A percentile compares a stretch with the other conserved stretches of the same genome.
phyloP scores from a whole-genome alignment of 495 filamentous ascomycete genomes.

The Hamigera avellanea region DNA sequence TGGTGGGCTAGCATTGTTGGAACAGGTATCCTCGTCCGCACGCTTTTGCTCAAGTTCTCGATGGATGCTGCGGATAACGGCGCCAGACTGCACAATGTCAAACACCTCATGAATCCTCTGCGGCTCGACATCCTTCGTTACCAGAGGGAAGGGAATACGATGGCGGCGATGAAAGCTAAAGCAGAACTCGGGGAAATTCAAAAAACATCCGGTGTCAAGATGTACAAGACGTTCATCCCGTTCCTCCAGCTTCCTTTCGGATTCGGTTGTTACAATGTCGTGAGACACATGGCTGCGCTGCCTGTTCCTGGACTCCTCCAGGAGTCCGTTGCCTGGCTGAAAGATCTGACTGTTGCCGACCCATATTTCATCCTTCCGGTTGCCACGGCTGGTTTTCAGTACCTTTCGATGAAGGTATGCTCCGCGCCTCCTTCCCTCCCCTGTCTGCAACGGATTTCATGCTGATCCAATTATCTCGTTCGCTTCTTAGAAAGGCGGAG shows the following conservation, averaged over 20 bases:
- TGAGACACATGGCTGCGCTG: slow-evolving; percentile 59
- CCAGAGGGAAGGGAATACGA: slow-evolving; percentile 22
- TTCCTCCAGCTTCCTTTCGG: slow-evolving; percentile 59
- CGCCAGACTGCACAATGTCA: slow-evolving; percentile 36
- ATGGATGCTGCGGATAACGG: slow-evolving; percentile 45
- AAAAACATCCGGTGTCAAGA: slow-evolving; percentile 39
- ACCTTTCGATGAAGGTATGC: slow-evolving; percentile 44
- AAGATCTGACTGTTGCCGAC: slow-evolving; percentile 66
- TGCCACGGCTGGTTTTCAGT: slow-evolving; percentile 34
- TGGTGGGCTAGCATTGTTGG: slow-evolving; percentile 71
- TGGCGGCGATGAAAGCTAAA: slow-evolving; percentile 24
- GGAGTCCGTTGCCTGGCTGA: slow-evolving; percentile 66
- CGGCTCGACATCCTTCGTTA: slow-evolving; percentile 32
- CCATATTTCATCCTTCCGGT: slow-evolving; percentile 66
- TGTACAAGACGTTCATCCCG: slow-evolving; percentile 42
- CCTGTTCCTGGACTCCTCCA: slow-evolving; percentile 68
- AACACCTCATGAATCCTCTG: slow-evolving; percentile 25
- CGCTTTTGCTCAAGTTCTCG: slow-evolving; percentile 50
- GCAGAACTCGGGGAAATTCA: slow-evolving; percentile 38
- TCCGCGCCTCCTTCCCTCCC: not conserved
- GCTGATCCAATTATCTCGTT: not conserved
- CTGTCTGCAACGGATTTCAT: not conserved
- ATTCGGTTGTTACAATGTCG: slow-evolving; percentile 67
- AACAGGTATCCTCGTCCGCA: slow-evolving; percentile 52
- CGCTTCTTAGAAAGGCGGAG: slow-evolving; percentile 38